These are phyloP conservation scores for Gossypium trilobum DNA, from an alignment of 441 rosid genomes.

Conservation along the genomic window DNA sequence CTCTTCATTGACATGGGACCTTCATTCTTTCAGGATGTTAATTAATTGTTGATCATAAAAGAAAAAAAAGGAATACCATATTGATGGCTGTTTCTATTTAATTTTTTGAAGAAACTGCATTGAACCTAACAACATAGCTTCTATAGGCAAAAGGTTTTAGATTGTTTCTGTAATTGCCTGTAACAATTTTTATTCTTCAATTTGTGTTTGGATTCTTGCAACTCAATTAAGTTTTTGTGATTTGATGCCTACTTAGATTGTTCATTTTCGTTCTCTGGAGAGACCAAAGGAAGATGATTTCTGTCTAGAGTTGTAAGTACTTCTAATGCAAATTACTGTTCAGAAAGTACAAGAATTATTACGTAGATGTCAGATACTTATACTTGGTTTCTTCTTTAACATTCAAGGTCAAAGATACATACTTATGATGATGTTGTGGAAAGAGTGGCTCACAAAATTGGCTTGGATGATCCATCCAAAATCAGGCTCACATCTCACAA, in stretches of 20 bases:
- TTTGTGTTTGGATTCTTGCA: slow-evolving; percentile 10
- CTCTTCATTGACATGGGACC: background rate
- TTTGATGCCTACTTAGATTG: slow-evolving; percentile 38
- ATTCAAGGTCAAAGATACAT: slow-evolving; percentile 71
- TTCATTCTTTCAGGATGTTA: slow-evolving; percentile 7
- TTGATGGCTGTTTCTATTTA: background rate
- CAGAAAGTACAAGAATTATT: background rate
- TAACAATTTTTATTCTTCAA: background rate
- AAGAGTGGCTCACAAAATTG: slow-evolving; percentile 71
- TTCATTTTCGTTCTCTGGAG: slow-evolving; percentile 77
- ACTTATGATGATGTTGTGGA: slow-evolving; percentile 85
- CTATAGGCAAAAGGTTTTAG: background rate
- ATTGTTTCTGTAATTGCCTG: background rate
- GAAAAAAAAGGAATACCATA: background rate
- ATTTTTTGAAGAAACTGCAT: background rate
- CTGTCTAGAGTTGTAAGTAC: slow-evolving; percentile 72
- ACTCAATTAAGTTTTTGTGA: slow-evolving; percentile 9
- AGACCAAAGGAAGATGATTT: slow-evolving; percentile 94
- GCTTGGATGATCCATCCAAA: slow-evolving; percentile 77
- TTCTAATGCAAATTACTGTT: slow-evolving; percentile 7
- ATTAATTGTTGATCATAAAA: background rate
- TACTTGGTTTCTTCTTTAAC: slow-evolving; percentile 4
- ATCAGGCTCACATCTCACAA: slow-evolving; percentile 88
- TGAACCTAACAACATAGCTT: background rate
- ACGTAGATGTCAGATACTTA: slow-evolving; percentile 13